These are phyloP conservation scores for Malassezia furfur DNA, from an alignment of 1,284 basidiomycete species.

Conservation along the genomic window DNA sequence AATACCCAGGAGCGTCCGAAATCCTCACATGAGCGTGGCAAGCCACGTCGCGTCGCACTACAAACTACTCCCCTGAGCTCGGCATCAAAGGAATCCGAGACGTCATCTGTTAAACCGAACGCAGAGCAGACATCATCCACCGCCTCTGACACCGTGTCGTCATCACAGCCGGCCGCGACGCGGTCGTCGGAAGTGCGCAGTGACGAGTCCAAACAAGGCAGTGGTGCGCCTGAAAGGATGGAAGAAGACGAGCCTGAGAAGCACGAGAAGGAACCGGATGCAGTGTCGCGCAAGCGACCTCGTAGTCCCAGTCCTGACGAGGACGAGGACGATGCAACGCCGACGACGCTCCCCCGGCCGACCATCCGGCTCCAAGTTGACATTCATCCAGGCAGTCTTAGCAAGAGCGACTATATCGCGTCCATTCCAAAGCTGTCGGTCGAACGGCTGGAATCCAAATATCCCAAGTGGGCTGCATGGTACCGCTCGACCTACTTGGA, in stretches of 20 bases:
- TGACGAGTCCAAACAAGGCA: no score
- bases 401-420: slow-evolving; percentile 33
- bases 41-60: not conserved
- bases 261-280: no score
- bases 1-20: no score
- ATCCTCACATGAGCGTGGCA: not conserved
- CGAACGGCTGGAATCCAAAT: slow-evolving; percentile 22
- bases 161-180: no score
- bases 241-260: not conserved
- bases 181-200: no score
- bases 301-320: slow-evolving; percentile 7
- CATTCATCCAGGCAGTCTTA: not conserved
- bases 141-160: no score
- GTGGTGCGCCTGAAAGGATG: not conserved
- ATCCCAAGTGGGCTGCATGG: slow-evolving; percentile 38
- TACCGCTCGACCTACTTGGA: slow-evolving; percentile 25
- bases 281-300: slow-evolving; percentile 1
- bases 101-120: no score
- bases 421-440: slow-evolving; percentile 36
- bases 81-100: no score
- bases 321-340: not conserved
- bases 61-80: not conserved
- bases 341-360: slow-evolving; percentile 18
- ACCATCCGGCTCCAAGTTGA: slow-evolving; percentile 19
- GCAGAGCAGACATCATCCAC: no score